Base-by-base conservation (phyloP, 2,329 filamentous ascomycete species). In the Calonectria honghensis region DNA sequence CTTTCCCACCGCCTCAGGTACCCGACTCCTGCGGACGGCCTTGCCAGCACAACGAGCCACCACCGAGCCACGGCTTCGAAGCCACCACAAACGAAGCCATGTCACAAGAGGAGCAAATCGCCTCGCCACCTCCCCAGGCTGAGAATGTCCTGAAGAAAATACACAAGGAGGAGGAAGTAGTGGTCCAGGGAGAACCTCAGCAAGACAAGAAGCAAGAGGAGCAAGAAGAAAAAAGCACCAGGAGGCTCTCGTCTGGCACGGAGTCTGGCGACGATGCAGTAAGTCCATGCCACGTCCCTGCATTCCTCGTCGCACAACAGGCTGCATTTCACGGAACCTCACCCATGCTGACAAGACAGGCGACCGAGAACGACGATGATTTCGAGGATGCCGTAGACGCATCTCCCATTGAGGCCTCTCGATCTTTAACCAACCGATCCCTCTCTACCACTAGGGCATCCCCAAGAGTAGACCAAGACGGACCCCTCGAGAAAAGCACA, bases 341-440 rank as follows among this genome's bases (percentile, higher is more conserved):
- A 64, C 50, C 69, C 72, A 72, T 78, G 72, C 80, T 78, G 64
- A 75, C 71, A 37, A 65, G 72, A 32, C 71, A 86, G 84, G 73
- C 74, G 50, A 77, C 78, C 45, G 85, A 85, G 37, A 74, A 82
- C 39, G 85, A 86, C 51, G 85, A 86, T 51, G 79, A 91, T 20
- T 98, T 97, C 82, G 95, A 98, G 86, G 95, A 98, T 88, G 95
- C 95, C 70, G 87, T 91, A 79, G 94, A 95, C 31, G 57, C 89
- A 72, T 85, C 87, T 63, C 92, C 91, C 35, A 87, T 91, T 63
- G 93, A 94, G 84, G 90, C 88, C 74, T 85, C 88, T 59, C 91
- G 93, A 75, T 95, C 93, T 32, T 85, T 95, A 75, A 92, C 90
- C 48, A 88, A 88, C 78, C 86, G 89, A 82, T 79, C 82, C 68